Conservation (phyloP, 2,329 filamentous ascomycete genomes). For the Acrocalymma vagum region DNA sequence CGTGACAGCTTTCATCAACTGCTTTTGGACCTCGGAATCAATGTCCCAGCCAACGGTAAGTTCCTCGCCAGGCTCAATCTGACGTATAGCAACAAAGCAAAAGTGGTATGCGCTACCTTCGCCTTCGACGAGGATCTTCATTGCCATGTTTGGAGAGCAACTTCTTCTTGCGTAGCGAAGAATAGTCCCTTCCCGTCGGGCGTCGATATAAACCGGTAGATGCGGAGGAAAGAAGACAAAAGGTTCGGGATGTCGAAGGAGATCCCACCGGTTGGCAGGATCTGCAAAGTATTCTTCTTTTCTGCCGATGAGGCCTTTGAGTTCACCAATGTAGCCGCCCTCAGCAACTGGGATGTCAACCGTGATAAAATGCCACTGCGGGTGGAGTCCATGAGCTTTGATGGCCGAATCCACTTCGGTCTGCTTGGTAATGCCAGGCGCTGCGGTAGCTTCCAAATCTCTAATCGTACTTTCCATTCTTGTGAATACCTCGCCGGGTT, state of each 20-base stretch:
- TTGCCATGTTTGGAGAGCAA: constrained; percentile 85
- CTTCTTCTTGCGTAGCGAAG: constrained; percentile 92
- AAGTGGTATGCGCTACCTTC: constrained; percentile 77
- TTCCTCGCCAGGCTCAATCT: constrained; percentile 78
- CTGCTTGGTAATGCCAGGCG: constrained; percentile 62
- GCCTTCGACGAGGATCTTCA: constrained; percentile 86
- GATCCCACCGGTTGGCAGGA: constrained; percentile 56
- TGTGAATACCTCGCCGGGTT: constrained; percentile 75
- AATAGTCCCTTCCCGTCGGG: constrained; percentile 82
- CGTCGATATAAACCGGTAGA: constrained; percentile 92
- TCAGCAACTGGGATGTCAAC: constrained; percentile 60
- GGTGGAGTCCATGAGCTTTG: constrained; percentile 63
- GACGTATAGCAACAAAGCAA: constrained; percentile 85
- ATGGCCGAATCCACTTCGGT: constrained; percentile 59
- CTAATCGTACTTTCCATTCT: constrained; percentile 64
- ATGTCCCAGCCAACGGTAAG: constrained; percentile 70
- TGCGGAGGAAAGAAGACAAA: constrained; percentile 77
- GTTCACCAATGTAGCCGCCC: constrained; percentile 70
- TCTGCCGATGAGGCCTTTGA: constrained; percentile 67
- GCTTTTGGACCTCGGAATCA: constrained; percentile 57
- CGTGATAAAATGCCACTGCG: constrained; percentile 76
- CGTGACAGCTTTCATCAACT: constrained; percentile 67
- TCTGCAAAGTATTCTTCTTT: constrained; percentile 58
- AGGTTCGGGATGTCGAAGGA: constrained; percentile 59
- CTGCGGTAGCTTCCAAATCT: constrained; percentile 58